Evolutionary conservation across 2,329 filamentous ascomycete genomes (phyloP).

Genomic region (Penicillium nordicum): DNA sequence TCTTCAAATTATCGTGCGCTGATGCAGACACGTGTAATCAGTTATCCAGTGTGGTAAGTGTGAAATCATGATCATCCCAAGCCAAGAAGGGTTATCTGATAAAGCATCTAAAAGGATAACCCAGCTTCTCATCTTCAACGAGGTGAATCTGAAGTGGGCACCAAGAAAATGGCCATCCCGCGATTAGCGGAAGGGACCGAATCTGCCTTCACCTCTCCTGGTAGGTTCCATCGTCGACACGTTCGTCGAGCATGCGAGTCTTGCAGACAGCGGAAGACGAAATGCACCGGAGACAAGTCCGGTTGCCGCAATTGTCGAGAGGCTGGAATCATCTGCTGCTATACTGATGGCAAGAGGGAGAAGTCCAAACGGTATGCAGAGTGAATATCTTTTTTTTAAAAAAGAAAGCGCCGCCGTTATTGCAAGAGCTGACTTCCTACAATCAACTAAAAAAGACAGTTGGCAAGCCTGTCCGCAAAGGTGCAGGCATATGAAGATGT

Average conservation of each 20-base stretch:
- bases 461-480: conserved; percentile 42
- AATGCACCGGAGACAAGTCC: conserved; percentile 46
- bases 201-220: conserved; percentile 32
- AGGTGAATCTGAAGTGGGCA: conserved; percentile 22
- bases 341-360: conserved; percentile 47
- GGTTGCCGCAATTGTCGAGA: conserved; percentile 45
- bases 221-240: conserved; percentile 37
- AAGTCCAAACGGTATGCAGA: conserved; percentile 41
- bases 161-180: conserved; percentile 38
- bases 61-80: neutral
- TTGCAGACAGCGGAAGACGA: conserved; percentile 46
- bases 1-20: conserved; percentile 32
- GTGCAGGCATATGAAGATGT: conserved; percentile 42
- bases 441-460: conserved; percentile 29
- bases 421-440: neutral
- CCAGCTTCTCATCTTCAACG: conserved; percentile 19
- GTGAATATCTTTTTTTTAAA: neutral
- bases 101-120: conserved; percentile 22
- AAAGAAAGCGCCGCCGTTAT: neutral
- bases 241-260: conserved; percentile 44
- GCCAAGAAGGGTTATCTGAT: conserved; percentile 6
- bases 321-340: conserved; percentile 43
- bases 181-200: conserved; percentile 34
- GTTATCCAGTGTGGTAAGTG: conserved; percentile 29
- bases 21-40: conserved; percentile 32